Evolutionary conservation across 2,329 filamentous ascomycete species (phyloP).

Genomic region (Aureobasidium sp.): DNA sequence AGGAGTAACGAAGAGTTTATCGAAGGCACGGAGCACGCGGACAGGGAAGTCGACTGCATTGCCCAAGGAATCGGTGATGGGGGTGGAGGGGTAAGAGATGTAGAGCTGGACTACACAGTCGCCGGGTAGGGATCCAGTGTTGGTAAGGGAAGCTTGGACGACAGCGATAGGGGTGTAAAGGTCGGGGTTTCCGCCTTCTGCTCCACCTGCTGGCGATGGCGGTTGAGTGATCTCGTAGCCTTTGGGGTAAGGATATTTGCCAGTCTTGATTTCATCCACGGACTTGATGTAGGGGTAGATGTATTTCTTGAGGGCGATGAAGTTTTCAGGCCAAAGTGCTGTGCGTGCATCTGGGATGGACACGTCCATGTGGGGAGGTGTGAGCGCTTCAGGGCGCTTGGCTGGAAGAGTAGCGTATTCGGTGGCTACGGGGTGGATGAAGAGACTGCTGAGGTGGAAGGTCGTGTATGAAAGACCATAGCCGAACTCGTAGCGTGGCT

Average conservation of each 20-base stretch:
- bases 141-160: slow-evolving; percentile 47
- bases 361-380: slow-evolving; percentile 48
- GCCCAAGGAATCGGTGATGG: slow-evolving; percentile 20
- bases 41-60: slow-evolving; percentile 35
- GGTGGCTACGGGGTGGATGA: slow-evolving; percentile 30
- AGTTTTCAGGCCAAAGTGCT: slow-evolving; percentile 51
- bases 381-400: slow-evolving; percentile 32
- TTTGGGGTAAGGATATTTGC: slow-evolving; percentile 42
- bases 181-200: slow-evolving; percentile 58
- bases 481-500: slow-evolving; percentile 77
- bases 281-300: slow-evolving; percentile 62
- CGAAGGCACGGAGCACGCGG: slow-evolving; percentile 35
- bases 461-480: slow-evolving; percentile 75
- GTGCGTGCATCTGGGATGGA: slow-evolving; percentile 46
- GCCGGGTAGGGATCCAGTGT: slow-evolving; percentile 49
- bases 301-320: slow-evolving; percentile 58
- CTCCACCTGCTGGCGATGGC: slow-evolving; percentile 59
- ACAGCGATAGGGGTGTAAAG: slow-evolving; percentile 50
- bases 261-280: slow-evolving; percentile 38
- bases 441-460: slow-evolving; percentile 53
- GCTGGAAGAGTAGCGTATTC: slow-evolving; percentile 32
- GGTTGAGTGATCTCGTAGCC: slow-evolving; percentile 45
- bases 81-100: slow-evolving; percentile 31
- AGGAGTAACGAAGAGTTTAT: slow-evolving; percentile 29
- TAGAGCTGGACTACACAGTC: slow-evolving; percentile 51